Evolutionary conservation across 2,329 filamentous ascomycete species (phyloP), one percentile per base, ranked within the genome.

Genomic region (Xenosphaeropsis pyriputrescens): DNA sequence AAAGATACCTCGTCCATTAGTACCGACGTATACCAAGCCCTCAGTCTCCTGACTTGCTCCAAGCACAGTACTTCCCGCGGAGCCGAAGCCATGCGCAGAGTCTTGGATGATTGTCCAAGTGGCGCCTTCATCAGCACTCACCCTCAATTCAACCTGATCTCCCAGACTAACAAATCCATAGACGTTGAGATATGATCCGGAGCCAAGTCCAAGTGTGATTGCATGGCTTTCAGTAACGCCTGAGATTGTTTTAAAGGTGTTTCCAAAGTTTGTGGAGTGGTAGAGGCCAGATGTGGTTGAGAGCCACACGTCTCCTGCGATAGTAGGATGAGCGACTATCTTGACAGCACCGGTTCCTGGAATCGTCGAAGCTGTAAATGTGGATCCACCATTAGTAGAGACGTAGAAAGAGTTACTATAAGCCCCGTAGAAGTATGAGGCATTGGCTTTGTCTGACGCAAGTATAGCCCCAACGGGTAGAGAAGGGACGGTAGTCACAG

Each of bases 251-350:
- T 6, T 36, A 38, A 61, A 74, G 1, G 59, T 60, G 4, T 52
- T 49, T 5, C 68, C 72, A 29, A 57, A 70, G 50, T 75, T 52
- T 5, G 61, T 66, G 8, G 66, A 70, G 45, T 63, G 63, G 56
- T 68, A 74, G 35, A 76, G 52, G 5, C 72, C 72, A 0, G 47
- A 54, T 38, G 72, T 60, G 0, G 70, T 73, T 1, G 70, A 71
- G 2, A 70, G 69, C 53, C 65, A 72, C 35, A 83, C 63, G 35
- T 75, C 70, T 11, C 79, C 76, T 0, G 72, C 69, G 9, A 62
- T 59, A 5, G 65, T 62, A 0, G 75, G 73, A 43, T 77, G 64
- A 1, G 62, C 62, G 13, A 68, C 69, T 8, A 81, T 62, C 26
- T 67, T 63, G 30, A 32, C 30, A 3, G 79, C 57, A 16, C 58